Base-by-base conservation (phyloP, 2,329 filamentous ascomycete species). In the Emergomyces africanus region DNA sequence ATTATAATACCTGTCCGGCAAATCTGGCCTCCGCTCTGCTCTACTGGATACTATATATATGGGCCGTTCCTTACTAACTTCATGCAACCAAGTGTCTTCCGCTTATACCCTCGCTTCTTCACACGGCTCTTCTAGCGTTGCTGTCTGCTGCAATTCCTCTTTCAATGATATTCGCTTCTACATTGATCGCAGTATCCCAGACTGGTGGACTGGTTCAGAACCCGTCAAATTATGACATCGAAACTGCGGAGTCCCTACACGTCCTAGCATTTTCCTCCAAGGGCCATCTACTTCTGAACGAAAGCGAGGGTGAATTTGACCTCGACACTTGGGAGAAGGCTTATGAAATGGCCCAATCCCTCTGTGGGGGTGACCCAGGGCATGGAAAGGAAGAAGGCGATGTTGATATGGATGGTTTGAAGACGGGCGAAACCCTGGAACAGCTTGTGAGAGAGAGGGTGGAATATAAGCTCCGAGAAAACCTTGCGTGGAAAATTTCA, bases 61-160 rank as follows among this genome's bases (percentile, higher is more conserved):
- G 12, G 25, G 10, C 23, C 48, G 33, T 20, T n/a, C 54, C 39
- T n/a, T 14, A 18, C 55, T 57, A 23, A 57, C 44, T 49, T 39
- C 28, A 39, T 25, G 37, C 30, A 20, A 20, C n/a, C 6, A 55
- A 92, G 86, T 88, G 89, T 70, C 80, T 96, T 48, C 79, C 86
- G 54, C 79, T 95, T 51, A 83, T 99, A 58, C 89, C 94, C 28
- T 83, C 88, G 39, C 80, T 96, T 62, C 76, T 96, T 35, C 90
- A 96, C 72, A 86, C 90, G 1, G 81, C 89, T 5, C 77, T 91
- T 42, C 77, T 94, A 44, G 85, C 89, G 25, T 81, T 97, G 18
- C 78, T 97, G 41, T 90, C 90, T 49, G 90, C 88, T 30, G 86
- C 88, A 1, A 81, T 96, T 39, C 90, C 92, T 14, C 79, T 97